Conservation (phyloP, 129 eudicot genomes). For the Tanacetum coccineum region DNA sequence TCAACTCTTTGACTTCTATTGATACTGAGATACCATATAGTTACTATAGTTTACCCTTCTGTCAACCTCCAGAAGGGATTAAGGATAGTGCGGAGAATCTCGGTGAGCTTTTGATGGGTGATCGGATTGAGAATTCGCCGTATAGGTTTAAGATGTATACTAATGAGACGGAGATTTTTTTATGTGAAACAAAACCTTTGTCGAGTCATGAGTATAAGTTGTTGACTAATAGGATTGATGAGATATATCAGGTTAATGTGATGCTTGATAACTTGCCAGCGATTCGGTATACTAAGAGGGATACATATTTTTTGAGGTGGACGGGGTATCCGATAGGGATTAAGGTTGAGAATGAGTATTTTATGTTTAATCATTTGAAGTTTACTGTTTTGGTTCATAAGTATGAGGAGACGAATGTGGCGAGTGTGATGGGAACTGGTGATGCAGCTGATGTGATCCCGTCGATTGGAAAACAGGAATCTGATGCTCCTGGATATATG, state of each 20-base stretch:
- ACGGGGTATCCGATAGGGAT: slow-evolving; percentile 68
- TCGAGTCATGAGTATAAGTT: slow-evolving; percentile 51
- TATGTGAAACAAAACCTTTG: slow-evolving; percentile 58
- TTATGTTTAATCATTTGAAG: slow-evolving; percentile 56
- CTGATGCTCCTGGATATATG: slow-evolving; percentile 59
- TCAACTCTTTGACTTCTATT: slow-evolving; percentile 66
- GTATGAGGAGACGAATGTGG: slow-evolving; percentile 59
- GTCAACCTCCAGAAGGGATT: slow-evolving; percentile 59
- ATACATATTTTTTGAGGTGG: slow-evolving; percentile 50
- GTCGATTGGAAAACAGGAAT: slow-evolving; percentile 29
- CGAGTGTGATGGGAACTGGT: slow-evolving; percentile 71
- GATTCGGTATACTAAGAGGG: slow-evolving; percentile 55
- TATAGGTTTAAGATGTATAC: slow-evolving; percentile 59
- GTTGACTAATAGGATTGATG: slow-evolving; percentile 61
- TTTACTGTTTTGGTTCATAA: slow-evolving; percentile 67
- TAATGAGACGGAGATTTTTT: slow-evolving; percentile 50
- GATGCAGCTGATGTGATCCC: slow-evolving; percentile 68
- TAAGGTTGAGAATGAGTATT: slow-evolving; percentile 49
- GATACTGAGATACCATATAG: slow-evolving; percentile 67
- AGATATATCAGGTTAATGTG: slow-evolving; percentile 68
- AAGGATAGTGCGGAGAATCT: slow-evolving; percentile 76
- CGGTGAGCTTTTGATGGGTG: slow-evolving; percentile 72
- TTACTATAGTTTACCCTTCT: slow-evolving; percentile 66
- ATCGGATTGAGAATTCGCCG: slow-evolving; percentile 68
- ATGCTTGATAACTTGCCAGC: slow-evolving; percentile 68